Base-by-base conservation (phyloP, 2,329 filamentous ascomycete species). In the Elsinoe perseae region DNA sequence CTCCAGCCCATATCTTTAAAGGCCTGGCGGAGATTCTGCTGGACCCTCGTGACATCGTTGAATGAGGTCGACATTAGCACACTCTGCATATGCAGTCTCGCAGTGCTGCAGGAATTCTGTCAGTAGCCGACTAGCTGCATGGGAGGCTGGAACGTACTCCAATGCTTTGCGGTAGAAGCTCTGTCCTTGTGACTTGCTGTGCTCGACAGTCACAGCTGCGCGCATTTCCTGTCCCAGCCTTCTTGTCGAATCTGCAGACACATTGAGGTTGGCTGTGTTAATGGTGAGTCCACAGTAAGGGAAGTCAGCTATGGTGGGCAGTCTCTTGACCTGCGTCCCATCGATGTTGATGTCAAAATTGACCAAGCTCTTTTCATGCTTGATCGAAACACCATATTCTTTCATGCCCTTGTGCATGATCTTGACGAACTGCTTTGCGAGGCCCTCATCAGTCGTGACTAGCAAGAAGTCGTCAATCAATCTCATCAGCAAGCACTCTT, bases 391-490 rank as follows among this genome's bases (percentile, higher is more conserved):
- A 3, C 93, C 93, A 65, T 95, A 97, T 30, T 84, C 80, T 0
- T 85, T 81, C 32, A 93, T 70, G 1, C 91, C 92, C 1, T 72
- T 70, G 63, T 95, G 85, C 91, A 98, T 95, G 14, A 80, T 77
- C 57, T 83, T 74, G 18, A 95, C 76, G 66, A 98, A 97, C 1
- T 72, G 75, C 57, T 76, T 76, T 0, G 89, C 92, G 64, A 91
- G 82, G 6, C 69, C 62, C 54, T 72, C 74, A 50, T 88, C 78
- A 0, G 84, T 83, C 0, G 87, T 95, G 64, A 98, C 84, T 44
- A 98, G 80, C 3, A 97, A 75, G 63, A 97, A 98, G 65, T 98
- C 93, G 63, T 98, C 93, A 40, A 95, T 88, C 8, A 96, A 78
- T 14, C 93, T 80, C 54, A 97, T 70, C 6, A 98, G 75, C 2